Evolutionary conservation across 2,329 filamentous ascomycete genomes (phyloP).

Genomic region (Apiospora hydei): DNA sequence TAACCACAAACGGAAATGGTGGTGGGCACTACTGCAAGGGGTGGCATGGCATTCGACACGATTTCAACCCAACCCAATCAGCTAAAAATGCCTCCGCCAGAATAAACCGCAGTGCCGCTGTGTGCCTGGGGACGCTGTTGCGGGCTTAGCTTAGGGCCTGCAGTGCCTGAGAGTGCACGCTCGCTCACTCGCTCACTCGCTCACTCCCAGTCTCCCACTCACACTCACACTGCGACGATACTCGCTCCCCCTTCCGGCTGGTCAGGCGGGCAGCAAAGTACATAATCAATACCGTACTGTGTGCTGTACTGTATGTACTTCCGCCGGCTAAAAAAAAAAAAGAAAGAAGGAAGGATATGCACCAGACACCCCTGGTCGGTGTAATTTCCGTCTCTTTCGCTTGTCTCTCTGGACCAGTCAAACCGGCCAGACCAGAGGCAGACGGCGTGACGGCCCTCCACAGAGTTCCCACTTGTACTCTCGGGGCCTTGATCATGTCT

Average conservation of each 20-base stretch:
- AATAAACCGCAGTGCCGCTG: background rate
- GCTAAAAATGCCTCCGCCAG: conserved; percentile 5
- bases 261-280: background rate
- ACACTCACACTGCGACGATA: background rate
- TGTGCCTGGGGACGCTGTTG: background rate
- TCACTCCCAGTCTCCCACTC: too few relatives aligned
- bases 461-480: conserved; percentile 19
- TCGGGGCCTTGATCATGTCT: conserved; percentile 16
- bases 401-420: conserved; percentile 19
- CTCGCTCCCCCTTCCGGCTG: background rate
- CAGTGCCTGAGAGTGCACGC: background rate
- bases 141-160: background rate
- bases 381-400: conserved; percentile 21
- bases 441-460: conserved; percentile 21
- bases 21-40: conserved; percentile 5
- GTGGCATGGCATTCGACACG: conserved; percentile 6
- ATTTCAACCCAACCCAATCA: background rate
- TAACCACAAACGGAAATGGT: conserved; percentile 15
- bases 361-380: conserved; percentile 11
- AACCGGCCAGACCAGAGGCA: background rate
- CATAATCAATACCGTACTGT: background rate
- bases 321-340: background rate
- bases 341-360: background rate
- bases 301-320: background rate
- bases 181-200: too few relatives aligned